Evolutionary conservation across 164 flowering plant species (phyloP).

Genomic region (Kingdonia uniflora): DNA sequence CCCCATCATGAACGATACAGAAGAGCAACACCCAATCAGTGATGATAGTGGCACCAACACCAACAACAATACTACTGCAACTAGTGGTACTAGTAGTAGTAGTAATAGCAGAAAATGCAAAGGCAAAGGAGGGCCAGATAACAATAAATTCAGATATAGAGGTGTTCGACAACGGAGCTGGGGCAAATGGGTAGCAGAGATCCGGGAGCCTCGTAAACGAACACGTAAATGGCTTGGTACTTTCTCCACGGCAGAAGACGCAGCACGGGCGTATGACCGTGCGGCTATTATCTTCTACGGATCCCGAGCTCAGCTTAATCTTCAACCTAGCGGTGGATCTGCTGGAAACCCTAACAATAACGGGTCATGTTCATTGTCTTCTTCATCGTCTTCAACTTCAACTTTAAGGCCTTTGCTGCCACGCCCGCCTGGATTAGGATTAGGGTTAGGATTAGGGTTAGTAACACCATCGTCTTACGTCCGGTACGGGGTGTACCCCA

Average conservation of each 20-base stretch:
- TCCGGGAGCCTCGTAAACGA: constrained; percentile 79
- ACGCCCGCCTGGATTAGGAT: too few species aligned
- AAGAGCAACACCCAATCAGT: too few species aligned
- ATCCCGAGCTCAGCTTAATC: constrained; percentile 80
- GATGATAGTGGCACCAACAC: constrained; percentile 2
- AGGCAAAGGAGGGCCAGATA: constrained; percentile 91
- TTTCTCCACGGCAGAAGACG: constrained; percentile 89
- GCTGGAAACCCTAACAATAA: constrained; percentile 18
- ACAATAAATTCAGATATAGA: constrained; percentile 66
- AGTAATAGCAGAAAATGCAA: constrained; percentile 33
- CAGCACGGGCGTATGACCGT: constrained; percentile 91
- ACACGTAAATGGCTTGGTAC: constrained; percentile 92
- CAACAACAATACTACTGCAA: constrained; percentile 6
- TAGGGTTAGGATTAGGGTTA: too few species aligned
- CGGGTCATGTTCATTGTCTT: constrained; percentile 23
- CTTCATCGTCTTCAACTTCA: too few species aligned
- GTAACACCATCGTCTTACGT: constrained; percentile 10
- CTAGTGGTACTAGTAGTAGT: constrained; percentile 5
- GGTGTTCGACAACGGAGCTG: constrained; percentile 92
- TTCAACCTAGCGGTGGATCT: too few species aligned
- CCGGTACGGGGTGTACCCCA: constrained; percentile 9
- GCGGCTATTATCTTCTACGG: constrained; percentile 83
- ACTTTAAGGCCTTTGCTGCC: constrained; percentile 61
- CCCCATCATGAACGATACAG: constrained; percentile 9
- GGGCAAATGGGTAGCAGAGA: constrained; percentile 99